A percentile compares a stretch with the other conserved stretches of the same genome.
Evolutionary conservation across 768 basidiomycete genomes (phyloP).

Genomic region (Boletus rubescentipes): DNA sequence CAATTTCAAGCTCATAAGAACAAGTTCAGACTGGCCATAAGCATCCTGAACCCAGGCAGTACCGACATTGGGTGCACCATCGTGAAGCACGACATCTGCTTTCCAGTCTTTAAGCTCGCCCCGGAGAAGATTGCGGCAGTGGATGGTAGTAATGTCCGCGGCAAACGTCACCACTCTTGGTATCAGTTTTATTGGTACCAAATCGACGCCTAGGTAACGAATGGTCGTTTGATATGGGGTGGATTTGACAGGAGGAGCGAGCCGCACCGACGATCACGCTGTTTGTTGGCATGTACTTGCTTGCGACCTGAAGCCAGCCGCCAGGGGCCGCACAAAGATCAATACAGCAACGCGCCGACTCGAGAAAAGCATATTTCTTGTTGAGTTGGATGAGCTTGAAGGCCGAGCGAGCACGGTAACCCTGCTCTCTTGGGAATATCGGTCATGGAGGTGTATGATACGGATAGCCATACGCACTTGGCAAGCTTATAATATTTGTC

Average conservation of each 20-base stretch:
- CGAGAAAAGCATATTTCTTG: constrained; percentile 94
- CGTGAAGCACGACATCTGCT: constrained; percentile 96
- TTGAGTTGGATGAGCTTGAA: constrained; percentile 99
- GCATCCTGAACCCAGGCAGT: constrained; percentile 99
- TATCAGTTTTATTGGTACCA: constrained; percentile 95
- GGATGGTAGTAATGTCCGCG: constrained; percentile 89
- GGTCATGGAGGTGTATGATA: constrained; percentile 5
- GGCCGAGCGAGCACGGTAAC: constrained; percentile 98
- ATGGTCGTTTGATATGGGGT: constrained; percentile 7
- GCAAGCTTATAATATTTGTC: constrained; percentile 98
- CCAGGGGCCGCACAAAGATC: constrained; percentile 99
- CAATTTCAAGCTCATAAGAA: constrained; percentile 91
- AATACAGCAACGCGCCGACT: constrained; percentile 87
- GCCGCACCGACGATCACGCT: constrained; percentile 84
- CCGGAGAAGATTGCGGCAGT: constrained; percentile 85
- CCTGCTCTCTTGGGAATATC: constrained; percentile 76
- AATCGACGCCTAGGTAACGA: constrained; percentile 72
- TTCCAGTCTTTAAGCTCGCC: constrained; percentile 97
- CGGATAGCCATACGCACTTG: constrained; percentile 49
- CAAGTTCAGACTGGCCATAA: constrained; percentile 94
- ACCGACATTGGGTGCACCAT: constrained; percentile 99
- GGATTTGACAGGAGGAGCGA: constrained; percentile 5
- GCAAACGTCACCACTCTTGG: constrained; percentile 90
- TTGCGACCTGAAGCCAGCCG: constrained; percentile 98
- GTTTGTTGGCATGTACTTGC: constrained; percentile 94